Evolutionary conservation across 2,329 filamentous ascomycete species (phyloP), one percentile per base, ranked within the genome.

Genomic region (Colletotrichum sp.): DNA sequence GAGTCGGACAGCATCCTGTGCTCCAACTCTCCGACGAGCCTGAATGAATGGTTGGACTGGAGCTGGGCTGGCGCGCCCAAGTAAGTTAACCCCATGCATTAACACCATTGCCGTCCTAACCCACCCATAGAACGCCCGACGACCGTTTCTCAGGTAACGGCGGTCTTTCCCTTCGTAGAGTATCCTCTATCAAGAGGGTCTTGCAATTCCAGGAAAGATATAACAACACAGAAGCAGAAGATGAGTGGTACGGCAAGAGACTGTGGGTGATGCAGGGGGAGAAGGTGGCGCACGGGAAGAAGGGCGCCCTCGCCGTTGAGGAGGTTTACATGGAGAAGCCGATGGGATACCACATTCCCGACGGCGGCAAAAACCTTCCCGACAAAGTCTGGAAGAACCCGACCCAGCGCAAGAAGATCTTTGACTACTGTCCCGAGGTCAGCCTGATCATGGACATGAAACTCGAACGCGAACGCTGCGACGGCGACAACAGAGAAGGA

Each of bases 371-470:
- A 5, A 77, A 81, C 26, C 81, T 91, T 6, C 79, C 84, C 24
- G 84, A 85, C 26, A 82, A 79, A 4, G 86, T 90, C 18, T 91
- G 89, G 89, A 85, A 85, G 73, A 81, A 88, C 66, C 81, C 81
- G 3, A 79, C 78, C 3, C 83, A 85, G 75, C 83, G 90, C 38
- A 84, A 87, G 77, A 81, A 84, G 69, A 89, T 90, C 28, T 88
- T 90, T 77, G 83, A 87, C 21, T 91, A 91, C 81, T 91, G 90
- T 76, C 90, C 90, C 3, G 90, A 91, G 80, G 80, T 91, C 24
- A 87, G 84, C 77, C 83, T 91, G 79, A 88, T 90, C 73, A 86
- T 91, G 84, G 86, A 89, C 56, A 91, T 91, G 90, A 90, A 90
- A 80, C 81, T 90, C 13, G 87, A 89, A 81, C 80, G 85, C 58